phyloP scores from a whole-genome alignment of 179 eudicot genomes.

The Sideroxylon spinosum region DNA sequence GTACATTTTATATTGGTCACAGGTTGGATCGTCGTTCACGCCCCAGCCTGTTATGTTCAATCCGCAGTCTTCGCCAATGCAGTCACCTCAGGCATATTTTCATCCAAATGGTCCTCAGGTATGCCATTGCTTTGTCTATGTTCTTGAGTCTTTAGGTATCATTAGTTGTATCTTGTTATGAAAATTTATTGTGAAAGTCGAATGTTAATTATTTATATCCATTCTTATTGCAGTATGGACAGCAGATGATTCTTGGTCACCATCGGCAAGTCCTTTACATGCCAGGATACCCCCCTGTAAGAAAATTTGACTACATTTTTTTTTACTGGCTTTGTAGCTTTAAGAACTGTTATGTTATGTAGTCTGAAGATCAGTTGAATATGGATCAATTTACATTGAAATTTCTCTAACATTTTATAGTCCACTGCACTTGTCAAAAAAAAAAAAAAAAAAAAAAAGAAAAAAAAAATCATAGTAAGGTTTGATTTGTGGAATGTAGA shows the following conservation, averaged over 20 bases:
- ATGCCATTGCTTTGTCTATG: conserved; percentile 2
- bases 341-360: not conserved
- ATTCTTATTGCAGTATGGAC: conserved; percentile 62
- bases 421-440: too few relatives aligned
- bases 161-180: not conserved
- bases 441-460: too few relatives aligned
- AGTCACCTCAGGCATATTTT: conserved; percentile 69
- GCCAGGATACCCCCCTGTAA: conserved; percentile 81
- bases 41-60: conserved; percentile 72
- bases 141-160: not conserved
- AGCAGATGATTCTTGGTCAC: conserved; percentile 89
- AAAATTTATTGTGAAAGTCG: not conserved
- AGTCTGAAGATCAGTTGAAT: not conserved
- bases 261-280: conserved; percentile 85
- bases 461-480: too few relatives aligned
- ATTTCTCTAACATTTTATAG: not conserved
- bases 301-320: conserved; percentile 17
- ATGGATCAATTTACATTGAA: not conserved
- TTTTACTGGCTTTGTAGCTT: not conserved
- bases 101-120: conserved; percentile 92
- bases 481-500: too few relatives aligned
- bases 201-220: not conserved
- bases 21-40: conserved; percentile 78
- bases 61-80: conserved; percentile 63
- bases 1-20: conserved; percentile 16